phyloP scores from a whole-genome alignment of 306 rosid genomes.

The Ziziphus jujuba region DNA sequence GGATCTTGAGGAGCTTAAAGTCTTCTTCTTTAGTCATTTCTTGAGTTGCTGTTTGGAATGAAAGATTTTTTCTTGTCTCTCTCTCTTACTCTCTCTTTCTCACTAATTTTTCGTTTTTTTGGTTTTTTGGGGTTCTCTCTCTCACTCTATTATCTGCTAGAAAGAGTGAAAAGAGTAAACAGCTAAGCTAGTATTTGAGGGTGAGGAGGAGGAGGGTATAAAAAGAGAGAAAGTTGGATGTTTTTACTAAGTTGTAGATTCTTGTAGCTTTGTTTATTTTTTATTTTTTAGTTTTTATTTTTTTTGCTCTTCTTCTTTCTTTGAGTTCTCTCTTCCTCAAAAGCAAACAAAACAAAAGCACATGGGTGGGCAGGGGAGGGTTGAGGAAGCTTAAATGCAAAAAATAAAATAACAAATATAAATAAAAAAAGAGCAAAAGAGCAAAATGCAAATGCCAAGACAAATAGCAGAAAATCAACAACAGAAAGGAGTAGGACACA shows the following conservation, averaged over 20 bases:
- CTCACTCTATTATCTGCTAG: too few species aligned
- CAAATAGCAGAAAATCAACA: conserved; percentile 19
- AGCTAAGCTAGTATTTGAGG: conserved; percentile 13
- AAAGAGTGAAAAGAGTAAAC: conserved; percentile 17
- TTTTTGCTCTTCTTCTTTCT: conserved; percentile 1
- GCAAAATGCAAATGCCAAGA: conserved; percentile 22
- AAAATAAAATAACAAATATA: not conserved
- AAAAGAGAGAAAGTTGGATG: conserved; percentile 29
- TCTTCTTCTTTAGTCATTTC: conserved; percentile 95
- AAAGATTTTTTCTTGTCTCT: conserved; percentile 31
- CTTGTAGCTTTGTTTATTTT: conserved; percentile 25
- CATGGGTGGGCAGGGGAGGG: too few species aligned
- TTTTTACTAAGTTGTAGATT: conserved; percentile 31
- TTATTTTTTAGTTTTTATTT: not conserved
- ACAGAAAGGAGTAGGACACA: conserved; percentile 8
- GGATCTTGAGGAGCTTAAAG: conserved; percentile 96
- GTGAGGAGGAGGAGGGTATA: conserved; percentile 4
- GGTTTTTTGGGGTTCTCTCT: too few species aligned
- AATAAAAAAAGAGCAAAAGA: not conserved
- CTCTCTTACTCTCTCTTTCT: conserved; percentile 8
- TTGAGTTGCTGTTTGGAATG: conserved; percentile 48
- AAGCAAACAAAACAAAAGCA: conserved; percentile 48
- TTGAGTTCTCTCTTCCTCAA: too few species aligned
- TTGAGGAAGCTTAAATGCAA: not conserved
- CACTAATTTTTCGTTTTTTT: too few species aligned